phyloP scores from a whole-genome alignment of 148 eudicot genomes.

The Pharnaceum exiguum region DNA sequence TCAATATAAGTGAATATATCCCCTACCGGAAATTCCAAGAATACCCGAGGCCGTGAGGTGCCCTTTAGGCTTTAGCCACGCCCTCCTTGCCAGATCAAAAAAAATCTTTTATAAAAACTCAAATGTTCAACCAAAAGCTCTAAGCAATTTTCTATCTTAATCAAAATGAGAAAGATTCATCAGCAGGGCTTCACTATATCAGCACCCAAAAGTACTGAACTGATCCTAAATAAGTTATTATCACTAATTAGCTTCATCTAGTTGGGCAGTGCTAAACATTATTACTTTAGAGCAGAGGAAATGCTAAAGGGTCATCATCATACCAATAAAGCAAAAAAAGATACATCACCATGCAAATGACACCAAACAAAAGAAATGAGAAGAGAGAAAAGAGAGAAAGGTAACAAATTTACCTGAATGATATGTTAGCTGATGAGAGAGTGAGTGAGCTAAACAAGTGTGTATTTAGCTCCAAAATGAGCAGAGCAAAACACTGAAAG shows the following conservation, averaged over 20 bases:
- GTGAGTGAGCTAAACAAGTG: background rate
- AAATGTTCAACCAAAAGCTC: background rate
- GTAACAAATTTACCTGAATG: conserved; percentile 10
- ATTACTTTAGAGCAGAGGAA: no score
- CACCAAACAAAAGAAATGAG: background rate
- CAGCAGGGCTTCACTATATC: background rate
- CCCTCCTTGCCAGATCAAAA: no score
- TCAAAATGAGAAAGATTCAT: background rate
- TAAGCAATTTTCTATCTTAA: background rate
- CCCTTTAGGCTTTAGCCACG: no score
- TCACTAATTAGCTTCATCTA: no score
- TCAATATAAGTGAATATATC: background rate
- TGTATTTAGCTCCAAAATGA: background rate
- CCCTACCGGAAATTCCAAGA: background rate
- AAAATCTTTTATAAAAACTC: background rate
- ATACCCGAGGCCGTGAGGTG: no score
- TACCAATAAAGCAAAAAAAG: background rate
- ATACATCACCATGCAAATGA: background rate
- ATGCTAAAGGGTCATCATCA: no score
- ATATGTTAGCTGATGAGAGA: background rate
- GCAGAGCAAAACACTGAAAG: background rate
- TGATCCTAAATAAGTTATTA: no score
- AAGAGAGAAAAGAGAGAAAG: background rate
- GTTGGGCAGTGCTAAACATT: no score
- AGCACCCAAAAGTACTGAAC: no score